Evolutionary conservation across 345 rosid genomes (phyloP), one percentile per base, ranked within the genome.

Genomic region (Aethionema arabicum): DNA sequence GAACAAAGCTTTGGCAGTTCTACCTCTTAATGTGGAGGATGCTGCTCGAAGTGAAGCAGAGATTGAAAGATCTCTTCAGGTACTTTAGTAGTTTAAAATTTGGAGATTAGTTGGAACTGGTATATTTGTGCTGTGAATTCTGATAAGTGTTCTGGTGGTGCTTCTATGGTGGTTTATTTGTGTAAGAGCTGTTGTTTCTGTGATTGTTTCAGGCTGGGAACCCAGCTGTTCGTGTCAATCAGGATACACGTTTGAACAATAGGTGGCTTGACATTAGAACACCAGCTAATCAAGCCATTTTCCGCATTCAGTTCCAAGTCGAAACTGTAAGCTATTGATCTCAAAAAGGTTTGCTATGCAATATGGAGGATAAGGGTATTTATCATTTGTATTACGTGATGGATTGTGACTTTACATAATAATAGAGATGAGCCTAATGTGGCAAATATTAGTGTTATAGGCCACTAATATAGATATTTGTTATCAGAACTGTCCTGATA

Each of bases 261-360:
- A 79, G 91, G 58, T 86, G 81, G 75, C 67, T 93, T n/a, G 95
- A 93, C 73, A 0, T 87, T 4, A 76, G 99, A 36, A 90, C 91
- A 44, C 82, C 87, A 4, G 88, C 97, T 46, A 87, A 87, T 76
- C 95, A 87, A 67, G 96, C 80, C 38, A 84, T 90, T 56, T 90
- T 90, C 66, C 81, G 72, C 37, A 77, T 90, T 72, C 88, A 84
- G 60, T 51, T 73, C 63, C 79, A 85, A 67, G 47, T 42, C 11
- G 59, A 54, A 43, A 35, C 13, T 29, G 61, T 65, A 44, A 71
- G 56, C 16, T 32, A 2, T 32, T 39, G 9, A 9, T 49, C 51
- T 12, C 41, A 16, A 5, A 8, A 32, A 13, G 11, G 33, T 40
- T 46, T 41, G 33, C 14, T 49, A 48, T 48, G 45, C 35, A n/a